Evolutionary conservation across 768 basidiomycete genomes (phyloP).

Genomic region (Panaeolus cyanescens): DNA sequence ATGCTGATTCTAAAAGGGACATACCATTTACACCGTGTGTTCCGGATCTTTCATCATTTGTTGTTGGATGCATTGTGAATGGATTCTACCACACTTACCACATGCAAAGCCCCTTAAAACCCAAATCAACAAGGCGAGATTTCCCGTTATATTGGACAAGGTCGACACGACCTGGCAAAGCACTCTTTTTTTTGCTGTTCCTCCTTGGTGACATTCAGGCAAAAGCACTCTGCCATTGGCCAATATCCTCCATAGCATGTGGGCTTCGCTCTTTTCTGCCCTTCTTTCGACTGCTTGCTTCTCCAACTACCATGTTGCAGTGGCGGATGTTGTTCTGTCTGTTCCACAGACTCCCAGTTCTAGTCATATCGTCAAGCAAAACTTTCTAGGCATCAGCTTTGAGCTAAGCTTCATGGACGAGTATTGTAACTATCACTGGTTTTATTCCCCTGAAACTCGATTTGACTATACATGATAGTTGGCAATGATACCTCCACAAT

Average conservation of each 20-base stretch:
- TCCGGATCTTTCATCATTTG: background rate
- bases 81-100: background rate
- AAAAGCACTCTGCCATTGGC: too few relatives aligned
- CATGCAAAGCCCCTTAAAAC: background rate
- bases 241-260: too few relatives aligned
- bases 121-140: background rate
- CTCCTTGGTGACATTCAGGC: background rate
- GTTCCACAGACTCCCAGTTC: conserved; percentile 36
- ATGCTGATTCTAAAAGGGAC: background rate
- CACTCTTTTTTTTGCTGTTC: background rate
- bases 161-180: background rate
- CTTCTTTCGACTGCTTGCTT: conserved; percentile 12
- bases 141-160: background rate
- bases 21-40: background rate
- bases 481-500: conserved; percentile 54
- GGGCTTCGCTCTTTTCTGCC: conserved; percentile 11
- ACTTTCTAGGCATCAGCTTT: conserved; percentile 67
- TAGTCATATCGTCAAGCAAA: conserved; percentile 43
- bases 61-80: background rate
- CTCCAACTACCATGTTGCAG: conserved; percentile 13
- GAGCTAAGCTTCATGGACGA: conserved; percentile 64
- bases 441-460: background rate
- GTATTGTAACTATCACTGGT: conserved; percentile 42
- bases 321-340: conserved; percentile 28
- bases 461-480: conserved; percentile 30